Base-by-base conservation (phyloP, 2,329 filamentous ascomycete genomes). In the Chalara sp. region DNA sequence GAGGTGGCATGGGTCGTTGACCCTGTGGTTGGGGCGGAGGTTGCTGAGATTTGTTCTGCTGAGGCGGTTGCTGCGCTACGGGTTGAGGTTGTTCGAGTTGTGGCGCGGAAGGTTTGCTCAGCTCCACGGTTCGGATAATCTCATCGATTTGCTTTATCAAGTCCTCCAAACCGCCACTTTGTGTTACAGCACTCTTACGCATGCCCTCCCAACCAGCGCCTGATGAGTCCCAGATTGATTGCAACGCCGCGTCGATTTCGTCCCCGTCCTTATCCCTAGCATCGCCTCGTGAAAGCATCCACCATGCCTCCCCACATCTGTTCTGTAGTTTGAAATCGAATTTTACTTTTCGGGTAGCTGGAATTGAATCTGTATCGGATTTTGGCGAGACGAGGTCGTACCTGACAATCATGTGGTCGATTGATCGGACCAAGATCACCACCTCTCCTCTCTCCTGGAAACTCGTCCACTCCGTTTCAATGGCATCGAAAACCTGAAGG, bases 361-460 rank as follows among this genome's bases (percentile, higher is more conserved):
- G 59, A 54, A 13, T 50, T 33, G 13, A 59, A 52, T 30, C 62
- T 54, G 1, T 79, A 57, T 64, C n/a, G 1, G 47, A 32, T 6
- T 33, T 28, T 7, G 49, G 4, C 31, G 31, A 12, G 12, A 44
- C 55, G 1, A 83, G 58, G 5, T 63, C 66, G 58, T 84, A 86
- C 37, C 74, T 72, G 6, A 87, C 64, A 6, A 71, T 71, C 47
- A 79, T 74, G 73, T 77, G 82, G 57, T 83, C 80, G 2, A 82
- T 66, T 1, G 75, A 70, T 54, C 76, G 73, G 50, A 76, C 70
- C 21, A 76, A 72, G 40, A 85, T 69, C 39, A 73, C 73, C 8
- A 83, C 69, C 47, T 74, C 71, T 33, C 72, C 71, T 8, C 68
- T 71, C 8, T 65, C 62, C 28, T 68, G 74, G 55, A 33, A 63